Evolutionary conservation across 768 basidiomycete species (phyloP).

Genomic region (Macrocybe gigantea): DNA sequence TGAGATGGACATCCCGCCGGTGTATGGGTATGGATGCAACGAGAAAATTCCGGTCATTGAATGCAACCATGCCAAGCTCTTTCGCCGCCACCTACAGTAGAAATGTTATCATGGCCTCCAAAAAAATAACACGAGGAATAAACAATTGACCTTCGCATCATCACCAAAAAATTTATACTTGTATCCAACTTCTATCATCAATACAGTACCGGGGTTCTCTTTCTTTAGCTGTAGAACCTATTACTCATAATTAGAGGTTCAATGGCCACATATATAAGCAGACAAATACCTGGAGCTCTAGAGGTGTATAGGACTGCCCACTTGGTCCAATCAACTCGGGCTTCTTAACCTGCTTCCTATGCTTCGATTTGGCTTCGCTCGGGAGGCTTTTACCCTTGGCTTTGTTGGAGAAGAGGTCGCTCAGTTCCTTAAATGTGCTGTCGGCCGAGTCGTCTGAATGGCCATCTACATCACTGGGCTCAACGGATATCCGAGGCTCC

Average conservation of each 20-base stretch:
- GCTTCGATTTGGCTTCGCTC: slow-evolving; percentile 14
- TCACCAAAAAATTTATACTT: slow-evolving; percentile 81
- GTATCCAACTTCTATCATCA: slow-evolving; percentile 83
- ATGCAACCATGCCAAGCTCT: slow-evolving; percentile 77
- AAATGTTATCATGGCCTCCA: not conserved
- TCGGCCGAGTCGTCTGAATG: slow-evolving; percentile 39
- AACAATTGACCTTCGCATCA: slow-evolving; percentile 60
- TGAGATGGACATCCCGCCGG: slow-evolving; percentile 64
- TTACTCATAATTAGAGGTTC: not conserved
- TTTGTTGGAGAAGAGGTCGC: slow-evolving; percentile 39
- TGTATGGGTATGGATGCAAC: slow-evolving; percentile 71
- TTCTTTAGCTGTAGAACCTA: slow-evolving; percentile 56
- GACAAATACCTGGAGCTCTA: slow-evolving; percentile 61
- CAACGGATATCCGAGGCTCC: slow-evolving; percentile 13
- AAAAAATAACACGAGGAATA: not conserved
- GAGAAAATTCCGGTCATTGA: slow-evolving; percentile 63
- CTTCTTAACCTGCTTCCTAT: slow-evolving; percentile 22
- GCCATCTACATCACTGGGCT: slow-evolving; percentile 15
- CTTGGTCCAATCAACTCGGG: slow-evolving; percentile 53
- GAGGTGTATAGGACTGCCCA: slow-evolving; percentile 67
- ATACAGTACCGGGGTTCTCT: slow-evolving; percentile 56
- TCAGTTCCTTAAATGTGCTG: slow-evolving; percentile 39
- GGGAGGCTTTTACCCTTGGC: slow-evolving; percentile 27
- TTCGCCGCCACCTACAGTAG: slow-evolving; percentile 56
- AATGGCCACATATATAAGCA: not conserved